Conservation (phyloP, 2,329 filamentous ascomycete species). For the Hypomyces perniciosus region DNA sequence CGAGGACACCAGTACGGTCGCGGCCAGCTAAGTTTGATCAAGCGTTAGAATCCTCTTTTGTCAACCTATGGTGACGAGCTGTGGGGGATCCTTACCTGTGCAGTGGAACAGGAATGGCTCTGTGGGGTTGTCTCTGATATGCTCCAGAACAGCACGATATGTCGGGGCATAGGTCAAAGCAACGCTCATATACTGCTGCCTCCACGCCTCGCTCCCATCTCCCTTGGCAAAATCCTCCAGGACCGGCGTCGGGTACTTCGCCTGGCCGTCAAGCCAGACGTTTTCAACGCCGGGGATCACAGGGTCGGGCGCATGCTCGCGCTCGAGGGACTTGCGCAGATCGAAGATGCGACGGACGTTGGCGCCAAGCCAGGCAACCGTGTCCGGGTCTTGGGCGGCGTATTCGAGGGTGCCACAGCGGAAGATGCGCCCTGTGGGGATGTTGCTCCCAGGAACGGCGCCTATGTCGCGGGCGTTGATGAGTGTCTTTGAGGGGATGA, state of each 20-base stretch:
- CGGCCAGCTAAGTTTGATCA: slow-evolving; percentile 38
- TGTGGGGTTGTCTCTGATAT: slow-evolving; percentile 39
- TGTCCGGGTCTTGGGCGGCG: slow-evolving; percentile 23
- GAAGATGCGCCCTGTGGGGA: slow-evolving; percentile 39
- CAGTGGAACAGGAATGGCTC: slow-evolving; percentile 49
- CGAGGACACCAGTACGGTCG: slow-evolving; percentile 48
- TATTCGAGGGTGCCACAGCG: slow-evolving; percentile 40
- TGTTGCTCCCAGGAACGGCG: slow-evolving; percentile 33
- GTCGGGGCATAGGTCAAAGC: slow-evolving; percentile 36
- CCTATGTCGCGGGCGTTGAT: slow-evolving; percentile 50
- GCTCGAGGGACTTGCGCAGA: slow-evolving; percentile 42
- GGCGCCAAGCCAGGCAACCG: slow-evolving; percentile 29
- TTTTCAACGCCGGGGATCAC: slow-evolving; percentile 38
- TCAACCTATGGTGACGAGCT: neutral
- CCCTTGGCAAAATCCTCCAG: slow-evolving; percentile 39
- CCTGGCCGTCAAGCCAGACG: slow-evolving; percentile 35
- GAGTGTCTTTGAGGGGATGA: slow-evolving; percentile 39
- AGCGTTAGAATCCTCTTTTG: neutral
- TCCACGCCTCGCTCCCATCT: slow-evolving; percentile 39
- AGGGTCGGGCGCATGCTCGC: slow-evolving; percentile 37
- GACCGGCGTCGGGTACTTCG: slow-evolving; percentile 30
- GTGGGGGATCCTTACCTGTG: slow-evolving; percentile 35
- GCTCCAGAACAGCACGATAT: slow-evolving; percentile 41
- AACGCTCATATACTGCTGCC: slow-evolving; percentile 42
- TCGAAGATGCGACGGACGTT: slow-evolving; percentile 45